Conservation (phyloP, 306 rosid species). For the Pyrus pyrifolia region DNA sequence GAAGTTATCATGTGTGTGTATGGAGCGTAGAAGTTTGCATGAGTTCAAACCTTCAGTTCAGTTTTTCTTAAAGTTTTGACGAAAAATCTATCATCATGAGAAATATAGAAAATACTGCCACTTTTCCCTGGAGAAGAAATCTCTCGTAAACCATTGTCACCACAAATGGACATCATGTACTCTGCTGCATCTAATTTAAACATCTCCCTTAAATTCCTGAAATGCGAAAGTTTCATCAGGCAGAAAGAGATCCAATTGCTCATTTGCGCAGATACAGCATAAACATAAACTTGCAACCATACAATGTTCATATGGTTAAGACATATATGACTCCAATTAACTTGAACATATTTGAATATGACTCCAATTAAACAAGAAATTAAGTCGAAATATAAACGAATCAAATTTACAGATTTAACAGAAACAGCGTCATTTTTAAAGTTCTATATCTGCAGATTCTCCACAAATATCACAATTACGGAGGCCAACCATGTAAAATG, state of each 20-base stretch:
- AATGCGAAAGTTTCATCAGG: conserved; percentile 14
- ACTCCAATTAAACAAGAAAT: not conserved
- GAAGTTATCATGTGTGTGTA: not conserved
- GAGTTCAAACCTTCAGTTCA: conserved; percentile 78
- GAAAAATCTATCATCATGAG: conserved; percentile 94
- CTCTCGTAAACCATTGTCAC: conserved; percentile 80
- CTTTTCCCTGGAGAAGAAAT: conserved; percentile 92
- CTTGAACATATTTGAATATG: not conserved
- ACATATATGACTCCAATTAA: not conserved
- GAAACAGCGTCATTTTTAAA: not conserved
- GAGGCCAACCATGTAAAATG: not conserved
- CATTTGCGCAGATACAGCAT: not conserved
- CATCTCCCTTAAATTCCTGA: conserved; percentile 98
- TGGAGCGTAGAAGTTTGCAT: not conserved
- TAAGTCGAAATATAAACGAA: not conserved
- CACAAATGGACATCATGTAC: conserved; percentile 99
- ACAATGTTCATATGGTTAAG: not conserved
- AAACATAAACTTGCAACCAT: not conserved
- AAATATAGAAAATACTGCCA: conserved; percentile 95
- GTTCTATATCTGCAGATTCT: not conserved
- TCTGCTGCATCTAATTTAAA: conserved; percentile 97
- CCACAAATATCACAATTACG: not conserved
- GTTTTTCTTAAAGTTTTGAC: conserved; percentile 74
- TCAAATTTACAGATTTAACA: not conserved
- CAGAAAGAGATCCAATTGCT: not conserved